These are phyloP conservation scores for Saturnispora sekii DNA, from an alignment of 805 yeast genomes.

Conservation along the genomic window DNA sequence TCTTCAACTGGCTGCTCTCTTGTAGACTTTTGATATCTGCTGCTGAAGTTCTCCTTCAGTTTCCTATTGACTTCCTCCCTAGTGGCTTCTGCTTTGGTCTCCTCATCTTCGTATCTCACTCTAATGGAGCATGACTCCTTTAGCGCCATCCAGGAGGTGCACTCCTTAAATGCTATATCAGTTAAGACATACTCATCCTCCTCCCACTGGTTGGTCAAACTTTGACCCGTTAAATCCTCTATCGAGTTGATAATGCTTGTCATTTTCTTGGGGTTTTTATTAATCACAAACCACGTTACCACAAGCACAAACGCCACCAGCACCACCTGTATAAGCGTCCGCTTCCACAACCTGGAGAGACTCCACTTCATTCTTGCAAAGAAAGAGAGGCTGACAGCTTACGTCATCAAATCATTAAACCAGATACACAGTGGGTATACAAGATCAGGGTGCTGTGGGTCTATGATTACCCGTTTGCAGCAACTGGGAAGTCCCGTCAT, in stretches of 20 bases:
- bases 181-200: conserved; percentile 2
- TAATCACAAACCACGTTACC: not conserved
- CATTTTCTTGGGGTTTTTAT: conserved; percentile 1
- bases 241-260: conserved; percentile 2
- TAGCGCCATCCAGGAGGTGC: not conserved
- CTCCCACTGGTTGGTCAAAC: conserved; percentile 6
- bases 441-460: not conserved
- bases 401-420: not conserved
- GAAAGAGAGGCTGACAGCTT: not conserved
- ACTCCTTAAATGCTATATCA: conserved; percentile 7
- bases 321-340: conserved; percentile 1
- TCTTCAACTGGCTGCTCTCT: not conserved
- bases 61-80: not conserved
- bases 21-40: not conserved
- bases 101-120: conserved; percentile 1
- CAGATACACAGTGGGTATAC: not conserved
- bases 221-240: conserved; percentile 3
- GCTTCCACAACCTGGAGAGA: conserved; percentile 5
- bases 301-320: not conserved
- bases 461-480: conserved; percentile 8
- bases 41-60: conserved; percentile 1
- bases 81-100: not conserved
- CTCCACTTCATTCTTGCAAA: conserved; percentile 2
- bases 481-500: not conserved
- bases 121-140: not conserved